A percentile compares a stretch with the other conserved stretches of the same genome.
Evolutionary conservation across 1,284 basidiomycete species (phyloP).

Genomic region (Naganishia liquefaciens): DNA sequence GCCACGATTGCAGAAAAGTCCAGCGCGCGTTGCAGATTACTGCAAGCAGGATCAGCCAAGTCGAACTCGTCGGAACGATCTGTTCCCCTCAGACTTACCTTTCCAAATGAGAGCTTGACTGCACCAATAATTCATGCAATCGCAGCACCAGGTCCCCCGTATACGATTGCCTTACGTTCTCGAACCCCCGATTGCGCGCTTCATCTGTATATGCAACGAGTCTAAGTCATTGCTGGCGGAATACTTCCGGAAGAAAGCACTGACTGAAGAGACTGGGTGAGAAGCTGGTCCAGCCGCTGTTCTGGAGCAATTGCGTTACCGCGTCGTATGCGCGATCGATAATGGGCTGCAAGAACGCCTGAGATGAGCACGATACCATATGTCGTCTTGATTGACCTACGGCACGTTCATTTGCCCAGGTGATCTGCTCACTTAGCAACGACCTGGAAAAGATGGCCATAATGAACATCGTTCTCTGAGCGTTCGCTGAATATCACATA

Average conservation of each 20-base stretch:
- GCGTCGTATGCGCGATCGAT: conserved; percentile 53
- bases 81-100: neutral
- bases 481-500: neutral
- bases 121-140: neutral
- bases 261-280: conserved; percentile 35
- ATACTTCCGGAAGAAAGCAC: conserved; percentile 22
- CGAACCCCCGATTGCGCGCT: conserved; percentile 4
- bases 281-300: conserved; percentile 51
- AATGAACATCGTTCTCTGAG: neutral
- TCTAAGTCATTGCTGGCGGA: neutral
- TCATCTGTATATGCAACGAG: conserved; percentile 11
- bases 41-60: conserved; percentile 47
- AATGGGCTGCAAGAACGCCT: conserved; percentile 34
- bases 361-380: conserved; percentile 29
- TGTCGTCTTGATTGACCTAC: conserved; percentile 51
- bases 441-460: conserved; percentile 39
- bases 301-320: conserved; percentile 54
- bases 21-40: conserved; percentile 78
- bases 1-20: conserved; percentile 81
- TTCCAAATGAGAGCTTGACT: neutral
- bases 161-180: neutral
- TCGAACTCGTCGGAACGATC: neutral
- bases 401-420: conserved; percentile 56
- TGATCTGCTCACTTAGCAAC: conserved; percentile 36
- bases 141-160: conserved; percentile 3